Evolutionary conservation across 2,329 filamentous ascomycete genomes (phyloP).

Genomic region (Pestalotiopsis fici): DNA sequence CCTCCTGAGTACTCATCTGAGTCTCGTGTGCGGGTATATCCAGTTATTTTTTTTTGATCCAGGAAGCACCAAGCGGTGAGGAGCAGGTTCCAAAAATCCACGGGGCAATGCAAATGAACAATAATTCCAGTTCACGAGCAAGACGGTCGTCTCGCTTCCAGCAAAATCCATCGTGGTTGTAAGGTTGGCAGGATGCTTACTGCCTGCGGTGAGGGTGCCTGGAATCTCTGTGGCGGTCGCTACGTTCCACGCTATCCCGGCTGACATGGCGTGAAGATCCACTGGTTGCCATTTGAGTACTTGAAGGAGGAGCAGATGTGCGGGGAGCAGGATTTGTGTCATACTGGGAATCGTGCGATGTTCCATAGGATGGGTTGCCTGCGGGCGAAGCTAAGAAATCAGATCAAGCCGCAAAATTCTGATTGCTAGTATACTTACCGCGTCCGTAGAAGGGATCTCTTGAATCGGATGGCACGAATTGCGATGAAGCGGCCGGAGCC

Average conservation of each 20-base stretch:
- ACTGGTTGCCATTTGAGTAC: constrained; percentile 31
- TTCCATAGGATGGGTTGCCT: constrained; percentile 43
- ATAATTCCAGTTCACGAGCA: constrained; percentile 25
- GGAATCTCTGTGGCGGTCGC: constrained; percentile 28
- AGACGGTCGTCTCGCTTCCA: constrained; percentile 19
- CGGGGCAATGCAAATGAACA: constrained; percentile 29
- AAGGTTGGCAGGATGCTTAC: constrained; percentile 20
- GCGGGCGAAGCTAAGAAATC: constrained; percentile 55
- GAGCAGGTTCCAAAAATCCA: constrained; percentile 27
- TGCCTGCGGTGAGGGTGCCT: constrained; percentile 30
- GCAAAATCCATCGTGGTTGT: constrained; percentile 8
- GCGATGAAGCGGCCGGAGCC: constrained; percentile 30
- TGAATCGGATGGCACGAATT: constrained; percentile 44
- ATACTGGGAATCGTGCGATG: constrained; percentile 52
- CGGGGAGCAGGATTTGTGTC: constrained; percentile 43
- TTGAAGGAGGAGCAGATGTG: constrained; percentile 25
- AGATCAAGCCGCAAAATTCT: constrained; percentile 32
- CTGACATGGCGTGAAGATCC: constrained; percentile 27
- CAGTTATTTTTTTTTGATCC: constrained; percentile 27
- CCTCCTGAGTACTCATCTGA: constrained; percentile 28
- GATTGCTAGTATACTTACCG: constrained; percentile 53
- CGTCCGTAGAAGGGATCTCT: constrained; percentile 59
- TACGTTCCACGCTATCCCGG: constrained; percentile 21
- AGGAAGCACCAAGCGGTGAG: constrained; percentile 22
- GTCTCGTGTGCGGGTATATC: constrained; percentile 31